Percentiles rank a stretch among this genome's conserved stretches.
These are phyloP conservation scores for Solanum hybrid DNA, from an alignment of 305 asterid species.

Conservation along the genomic window DNA sequence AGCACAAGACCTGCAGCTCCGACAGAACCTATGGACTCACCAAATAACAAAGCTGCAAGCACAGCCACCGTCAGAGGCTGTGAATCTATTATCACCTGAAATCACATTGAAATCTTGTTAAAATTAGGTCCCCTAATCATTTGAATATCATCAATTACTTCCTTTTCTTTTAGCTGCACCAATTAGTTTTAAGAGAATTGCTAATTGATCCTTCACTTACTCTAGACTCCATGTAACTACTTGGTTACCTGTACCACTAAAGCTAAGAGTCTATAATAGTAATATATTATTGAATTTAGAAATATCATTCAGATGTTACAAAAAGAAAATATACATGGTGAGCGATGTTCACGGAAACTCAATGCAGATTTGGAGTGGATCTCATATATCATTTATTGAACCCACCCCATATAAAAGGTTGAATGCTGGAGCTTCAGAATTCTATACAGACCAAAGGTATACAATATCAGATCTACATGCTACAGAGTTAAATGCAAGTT, in stretches of 20 bases:
- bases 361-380: neutral
- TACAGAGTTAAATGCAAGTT: neutral
- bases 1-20: constrained; percentile 84
- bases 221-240: neutral
- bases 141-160: too few species aligned
- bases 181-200: neutral
- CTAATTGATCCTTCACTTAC: neutral
- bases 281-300: neutral
- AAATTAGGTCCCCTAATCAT: too few species aligned
- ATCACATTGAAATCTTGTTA: neutral
- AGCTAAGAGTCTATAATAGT: neutral
- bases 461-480: neutral
- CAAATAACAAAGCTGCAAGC: constrained; percentile 77
- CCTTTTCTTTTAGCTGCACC: too few species aligned
- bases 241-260: neutral
- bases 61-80: constrained; percentile 95
- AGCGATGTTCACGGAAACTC: neutral
- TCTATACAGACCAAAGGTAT: neutral
- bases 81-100: constrained; percentile 93
- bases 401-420: neutral
- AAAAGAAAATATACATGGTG: neutral
- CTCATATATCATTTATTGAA: neutral
- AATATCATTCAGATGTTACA: neutral
- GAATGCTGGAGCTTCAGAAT: neutral
- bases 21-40: constrained; percentile 64